Conservation (phyloP, 176 grass and related monocot species). For the Avena eriantha region DNA sequence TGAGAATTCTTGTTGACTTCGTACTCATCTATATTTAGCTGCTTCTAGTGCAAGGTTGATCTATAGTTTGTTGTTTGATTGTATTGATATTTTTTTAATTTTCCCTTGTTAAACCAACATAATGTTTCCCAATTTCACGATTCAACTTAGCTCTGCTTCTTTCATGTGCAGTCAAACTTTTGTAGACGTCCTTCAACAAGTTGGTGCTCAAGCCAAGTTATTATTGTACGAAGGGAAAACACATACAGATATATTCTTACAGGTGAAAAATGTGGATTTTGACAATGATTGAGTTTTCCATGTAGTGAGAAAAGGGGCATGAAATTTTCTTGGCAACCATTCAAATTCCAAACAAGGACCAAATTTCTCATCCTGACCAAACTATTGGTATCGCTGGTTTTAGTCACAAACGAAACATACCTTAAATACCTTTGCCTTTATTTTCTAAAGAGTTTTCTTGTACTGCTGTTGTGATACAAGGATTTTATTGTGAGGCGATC, state of each 20-base stretch:
- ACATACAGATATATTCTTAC: conserved; percentile 94
- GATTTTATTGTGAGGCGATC: not conserved
- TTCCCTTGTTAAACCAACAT: conserved; percentile 27
- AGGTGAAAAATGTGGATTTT: conserved; percentile 52
- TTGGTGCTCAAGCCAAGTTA: conserved; percentile 74
- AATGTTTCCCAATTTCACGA: conserved; percentile 32
- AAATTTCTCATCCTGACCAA: not conserved
- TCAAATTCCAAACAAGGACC: not conserved
- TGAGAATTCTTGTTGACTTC: conserved; percentile 1
- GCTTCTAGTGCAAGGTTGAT: conserved; percentile 34
- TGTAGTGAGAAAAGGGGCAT: not conserved
- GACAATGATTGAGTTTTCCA: conserved; percentile 18
- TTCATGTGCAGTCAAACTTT: conserved; percentile 74
- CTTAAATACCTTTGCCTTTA: not conserved
- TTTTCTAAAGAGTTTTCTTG: not conserved
- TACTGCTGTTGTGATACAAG: not conserved
- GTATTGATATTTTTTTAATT: conserved; percentile 25
- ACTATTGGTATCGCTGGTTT: not conserved
- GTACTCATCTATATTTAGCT: conserved; percentile 36
- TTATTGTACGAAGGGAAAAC: conserved; percentile 93
- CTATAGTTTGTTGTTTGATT: not conserved
- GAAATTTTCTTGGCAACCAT: not conserved
- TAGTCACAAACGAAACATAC: not conserved
- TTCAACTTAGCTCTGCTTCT: conserved; percentile 35
- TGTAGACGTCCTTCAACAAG: conserved; percentile 57